Conservation (phyloP, 306 rosid species). For the Castanopsis chinensis region DNA sequence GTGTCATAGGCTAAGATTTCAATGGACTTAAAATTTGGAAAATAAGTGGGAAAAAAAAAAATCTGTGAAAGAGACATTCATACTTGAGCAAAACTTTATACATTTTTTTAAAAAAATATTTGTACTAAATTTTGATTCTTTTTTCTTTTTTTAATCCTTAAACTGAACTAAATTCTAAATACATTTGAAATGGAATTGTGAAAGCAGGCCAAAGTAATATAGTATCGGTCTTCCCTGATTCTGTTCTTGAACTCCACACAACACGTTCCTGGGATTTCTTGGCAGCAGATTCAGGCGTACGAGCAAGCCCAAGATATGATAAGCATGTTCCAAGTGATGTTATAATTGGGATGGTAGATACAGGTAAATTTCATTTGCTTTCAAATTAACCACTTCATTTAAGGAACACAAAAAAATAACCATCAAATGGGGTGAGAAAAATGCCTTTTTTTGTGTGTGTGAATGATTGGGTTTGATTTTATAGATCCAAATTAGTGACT, state of each 20-base stretch:
- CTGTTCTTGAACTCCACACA: constrained; percentile 63
- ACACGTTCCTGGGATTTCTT: constrained; percentile 96
- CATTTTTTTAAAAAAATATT: background rate
- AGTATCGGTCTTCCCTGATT: constrained; percentile 77
- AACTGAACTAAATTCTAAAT: background rate
- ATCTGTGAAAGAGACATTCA: background rate
- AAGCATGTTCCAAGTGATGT: constrained; percentile 41
- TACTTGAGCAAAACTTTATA: background rate
- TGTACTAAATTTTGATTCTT: background rate
- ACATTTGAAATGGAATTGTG: background rate
- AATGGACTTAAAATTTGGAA: too few relatives aligned
- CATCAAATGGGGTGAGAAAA: background rate
- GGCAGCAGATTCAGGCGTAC: constrained; percentile 45
- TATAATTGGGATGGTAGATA: constrained; percentile 75
- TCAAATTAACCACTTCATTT: too few relatives aligned
- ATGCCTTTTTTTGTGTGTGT: background rate
- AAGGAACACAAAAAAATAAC: background rate
- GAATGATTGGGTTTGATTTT: too few relatives aligned
- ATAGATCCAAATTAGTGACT: too few relatives aligned
- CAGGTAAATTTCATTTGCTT: constrained; percentile 42
- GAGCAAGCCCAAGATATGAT: background rate
- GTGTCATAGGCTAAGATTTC: too few relatives aligned
- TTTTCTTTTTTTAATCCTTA: background rate
- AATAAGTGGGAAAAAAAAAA: background rate
- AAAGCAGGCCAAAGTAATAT: constrained; percentile 51